Evolutionary conservation across 1,284 basidiomycete species (phyloP), one percentile per base, ranked within the genome.

Genomic region (Phlebopus sp.): DNA sequence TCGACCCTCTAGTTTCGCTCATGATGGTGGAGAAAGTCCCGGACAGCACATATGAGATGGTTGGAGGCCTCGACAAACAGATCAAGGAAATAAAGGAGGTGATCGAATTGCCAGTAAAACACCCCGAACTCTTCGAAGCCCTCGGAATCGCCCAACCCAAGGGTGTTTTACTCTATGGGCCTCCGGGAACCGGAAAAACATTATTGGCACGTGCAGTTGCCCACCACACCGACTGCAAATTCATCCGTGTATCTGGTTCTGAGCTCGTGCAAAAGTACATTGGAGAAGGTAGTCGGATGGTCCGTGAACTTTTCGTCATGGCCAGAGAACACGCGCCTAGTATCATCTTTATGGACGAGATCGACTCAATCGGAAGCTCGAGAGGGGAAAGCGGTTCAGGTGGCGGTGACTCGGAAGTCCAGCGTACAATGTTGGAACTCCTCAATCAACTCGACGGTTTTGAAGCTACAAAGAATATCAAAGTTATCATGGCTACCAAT

Each of bases 21-120:
- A 97, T 99, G 97, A 97, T 98, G 96, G 96, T 98, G n/a, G 96
- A 99, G 74, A 99, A 99, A 70, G 96, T 98, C 0, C 96, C 96
- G 0, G 96, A 99, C 69, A 93, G 90, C 68, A 99, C 96, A 31
- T 99, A 99, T 71, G 96, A 99, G 71, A 97, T 98, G 94, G 96
- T 99, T 56, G 96, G 96, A 42, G 96, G 96, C 64, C 81, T 99
- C 52, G 96, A 99, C 77, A 92, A 90, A 68, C 96, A 98, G 67
- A 99, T 99, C 69, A 97, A 98, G 69, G 96, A 98, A 71, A 97
- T 99, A 69, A 98, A 98, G 68, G 96, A 99, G 71, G 96, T 98
- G 61, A 98, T 99, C 69, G 96, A 98, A 70, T 74, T 98, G 30
- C 96, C 96, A 23, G 94, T 99, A 58, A 97, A 97, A 71, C 96